Percentiles rank a stretch among this genome's conserved stretches.
Conservation (phyloP, 2,329 filamentous ascomycete genomes). For the Didymella sp. region DNA sequence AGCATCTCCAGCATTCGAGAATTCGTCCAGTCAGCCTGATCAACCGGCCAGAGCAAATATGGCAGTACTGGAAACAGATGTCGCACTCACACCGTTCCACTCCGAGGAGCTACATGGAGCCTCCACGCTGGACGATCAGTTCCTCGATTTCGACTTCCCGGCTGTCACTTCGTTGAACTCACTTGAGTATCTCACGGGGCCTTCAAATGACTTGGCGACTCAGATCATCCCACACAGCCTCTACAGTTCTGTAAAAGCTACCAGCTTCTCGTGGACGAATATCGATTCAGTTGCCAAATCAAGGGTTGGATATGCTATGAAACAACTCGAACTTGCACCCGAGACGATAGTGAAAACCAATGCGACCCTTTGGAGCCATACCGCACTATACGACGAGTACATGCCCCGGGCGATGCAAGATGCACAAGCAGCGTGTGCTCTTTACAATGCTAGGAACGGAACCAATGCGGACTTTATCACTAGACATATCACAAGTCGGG, state of each 20-base stretch:
- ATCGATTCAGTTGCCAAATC: slow-evolving; percentile 30
- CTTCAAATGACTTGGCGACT: not conserved
- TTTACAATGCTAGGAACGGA: slow-evolving; percentile 60
- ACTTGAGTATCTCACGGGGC: slow-evolving; percentile 41
- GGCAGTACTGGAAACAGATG: slow-evolving; percentile 40
- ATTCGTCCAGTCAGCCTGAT: slow-evolving; percentile 28
- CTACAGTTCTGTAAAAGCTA: not conserved
- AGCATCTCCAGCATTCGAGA: slow-evolving; percentile 1
- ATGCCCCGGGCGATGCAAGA: slow-evolving; percentile 64
- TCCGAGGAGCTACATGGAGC: slow-evolving; percentile 13
- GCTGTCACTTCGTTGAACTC: slow-evolving; percentile 60
- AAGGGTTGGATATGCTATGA: slow-evolving; percentile 37
- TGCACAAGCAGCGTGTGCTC: slow-evolving; percentile 60
- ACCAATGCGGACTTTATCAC: slow-evolving; percentile 59
- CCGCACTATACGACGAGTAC: slow-evolving; percentile 56
- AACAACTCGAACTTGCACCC: slow-evolving; percentile 37
- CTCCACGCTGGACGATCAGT: not conserved
- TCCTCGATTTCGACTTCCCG: slow-evolving; percentile 9
- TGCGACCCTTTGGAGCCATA: slow-evolving; percentile 63
- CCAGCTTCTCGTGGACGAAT: slow-evolving; percentile 17
- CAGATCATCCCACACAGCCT: not conserved
- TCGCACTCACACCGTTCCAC: slow-evolving; percentile 8
- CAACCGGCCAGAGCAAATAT: not conserved
- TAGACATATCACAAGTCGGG: slow-evolving; percentile 56
- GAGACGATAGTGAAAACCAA: slow-evolving; percentile 57